Evolutionary conservation across 2,329 filamentous ascomycete genomes (phyloP).

Genomic region (Hypoxylon rubiginosum): DNA sequence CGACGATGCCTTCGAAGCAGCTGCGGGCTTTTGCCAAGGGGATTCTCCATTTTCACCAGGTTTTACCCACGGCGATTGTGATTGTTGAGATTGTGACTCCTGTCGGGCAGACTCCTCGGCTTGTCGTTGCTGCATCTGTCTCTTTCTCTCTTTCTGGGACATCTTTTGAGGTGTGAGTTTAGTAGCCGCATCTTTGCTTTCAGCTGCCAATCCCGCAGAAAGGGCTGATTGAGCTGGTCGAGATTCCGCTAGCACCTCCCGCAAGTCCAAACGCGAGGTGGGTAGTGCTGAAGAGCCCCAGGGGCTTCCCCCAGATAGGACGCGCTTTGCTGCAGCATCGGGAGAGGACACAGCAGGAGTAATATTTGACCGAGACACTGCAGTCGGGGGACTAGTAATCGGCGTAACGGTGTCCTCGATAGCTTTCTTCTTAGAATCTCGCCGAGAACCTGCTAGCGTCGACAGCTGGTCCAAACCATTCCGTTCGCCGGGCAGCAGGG

Average conservation of each 20-base stretch:
- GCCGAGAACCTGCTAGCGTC: slow-evolving; percentile 55
- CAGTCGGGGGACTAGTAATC: slow-evolving; percentile 30
- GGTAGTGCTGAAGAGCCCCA: slow-evolving; percentile 67
- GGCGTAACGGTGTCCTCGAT: slow-evolving; percentile 37
- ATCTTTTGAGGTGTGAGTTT: slow-evolving; percentile 69
- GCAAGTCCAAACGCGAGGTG: slow-evolving; percentile 77
- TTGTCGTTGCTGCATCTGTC: slow-evolving; percentile 79
- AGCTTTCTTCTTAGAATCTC: slow-evolving; percentile 55
- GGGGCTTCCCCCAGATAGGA: slow-evolving; percentile 54
- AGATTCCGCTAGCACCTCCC: slow-evolving; percentile 78
- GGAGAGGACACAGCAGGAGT: slow-evolving; percentile 24
- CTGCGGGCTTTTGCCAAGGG: slow-evolving; percentile 76
- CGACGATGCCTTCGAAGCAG: slow-evolving; percentile 63
- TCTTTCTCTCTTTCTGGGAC: slow-evolving; percentile 94
- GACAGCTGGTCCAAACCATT: slow-evolving; percentile 51
- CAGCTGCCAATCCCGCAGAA: slow-evolving; percentile 66
- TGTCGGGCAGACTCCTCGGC: slow-evolving; percentile 59
- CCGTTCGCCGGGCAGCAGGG: slow-evolving; percentile 29
- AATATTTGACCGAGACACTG: slow-evolving; percentile 16
- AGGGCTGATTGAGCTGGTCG: slow-evolving; percentile 65
- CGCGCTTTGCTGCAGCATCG: slow-evolving; percentile 35
- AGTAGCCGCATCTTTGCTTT: slow-evolving; percentile 58
- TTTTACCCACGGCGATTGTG: slow-evolving; percentile 62
- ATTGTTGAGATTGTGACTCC: slow-evolving; percentile 51
- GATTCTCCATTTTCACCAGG: slow-evolving; percentile 58